Evolutionary conservation across 257 asterid genomes (phyloP).

Genomic region (Solanum habrochaites): DNA sequence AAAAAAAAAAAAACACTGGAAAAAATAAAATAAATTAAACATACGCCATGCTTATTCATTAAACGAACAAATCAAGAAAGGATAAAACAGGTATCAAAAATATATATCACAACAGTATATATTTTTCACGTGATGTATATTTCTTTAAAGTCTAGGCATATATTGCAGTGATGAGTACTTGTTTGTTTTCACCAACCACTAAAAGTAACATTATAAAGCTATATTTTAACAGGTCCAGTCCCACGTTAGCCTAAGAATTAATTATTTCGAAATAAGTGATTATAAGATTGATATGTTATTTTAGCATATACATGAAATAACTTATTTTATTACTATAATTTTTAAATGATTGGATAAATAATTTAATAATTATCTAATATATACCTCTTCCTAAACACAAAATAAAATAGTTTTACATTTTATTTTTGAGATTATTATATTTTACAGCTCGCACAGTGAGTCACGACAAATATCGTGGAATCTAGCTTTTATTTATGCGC

Average conservation of each 20-base stretch:
- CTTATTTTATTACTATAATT: too few species aligned
- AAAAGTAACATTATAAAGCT: background rate
- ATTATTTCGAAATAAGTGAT: background rate
- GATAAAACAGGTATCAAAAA: background rate
- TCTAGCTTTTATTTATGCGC: background rate
- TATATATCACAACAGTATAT: background rate
- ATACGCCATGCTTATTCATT: background rate
- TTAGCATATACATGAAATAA: accelerated
- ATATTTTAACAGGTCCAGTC: background rate
- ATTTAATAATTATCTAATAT: too few species aligned
- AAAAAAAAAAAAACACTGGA: background rate
- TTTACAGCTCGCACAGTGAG: background rate
- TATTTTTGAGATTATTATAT: too few species aligned
- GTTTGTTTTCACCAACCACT: background rate
- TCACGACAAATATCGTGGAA: background rate
- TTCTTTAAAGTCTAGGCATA: background rate
- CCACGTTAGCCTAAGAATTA: background rate
- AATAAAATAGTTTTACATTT: too few species aligned
- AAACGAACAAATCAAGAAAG: background rate
- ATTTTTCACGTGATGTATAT: background rate
- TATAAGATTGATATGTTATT: too few species aligned
- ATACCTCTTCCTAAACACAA: too few species aligned
- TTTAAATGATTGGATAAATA: too few species aligned
- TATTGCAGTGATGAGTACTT: background rate
- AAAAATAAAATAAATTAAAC: background rate